These are phyloP conservation scores for Smallanthus sonchifolius DNA, from an alignment of 129 eudicot species.

Conservation along the genomic window DNA sequence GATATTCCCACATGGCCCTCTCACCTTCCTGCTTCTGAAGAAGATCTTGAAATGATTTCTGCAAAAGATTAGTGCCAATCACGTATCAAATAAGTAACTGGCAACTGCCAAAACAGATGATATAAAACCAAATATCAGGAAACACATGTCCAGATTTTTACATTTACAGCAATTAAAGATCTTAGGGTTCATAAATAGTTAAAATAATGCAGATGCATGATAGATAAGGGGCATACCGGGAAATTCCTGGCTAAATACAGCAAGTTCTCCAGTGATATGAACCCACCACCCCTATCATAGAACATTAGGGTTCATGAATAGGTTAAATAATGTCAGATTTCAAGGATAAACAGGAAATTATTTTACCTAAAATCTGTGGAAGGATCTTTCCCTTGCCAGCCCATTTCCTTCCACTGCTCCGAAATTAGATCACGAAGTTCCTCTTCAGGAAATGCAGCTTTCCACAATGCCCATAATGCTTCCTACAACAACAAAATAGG, in stretches of 20 bases:
- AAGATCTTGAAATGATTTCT: slow-evolving; percentile 96
- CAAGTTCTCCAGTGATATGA: slow-evolving; percentile 39
- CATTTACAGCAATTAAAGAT: neutral
- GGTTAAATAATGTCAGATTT: neutral
- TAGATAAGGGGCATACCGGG: slow-evolving; percentile 18
- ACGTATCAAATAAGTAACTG: neutral
- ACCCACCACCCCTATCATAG: slow-evolving; percentile 40
- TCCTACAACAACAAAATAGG: slow-evolving; percentile 41
- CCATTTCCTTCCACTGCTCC: slow-evolving; percentile 99
- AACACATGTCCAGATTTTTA: neutral
- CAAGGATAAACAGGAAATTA: neutral
- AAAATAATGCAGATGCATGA: neutral
- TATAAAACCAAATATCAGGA: neutral
- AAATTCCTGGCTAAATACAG: slow-evolving; percentile 35
- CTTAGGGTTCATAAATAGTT: no score
- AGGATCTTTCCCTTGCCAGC: slow-evolving; percentile 99
- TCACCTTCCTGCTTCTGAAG: slow-evolving; percentile 91
- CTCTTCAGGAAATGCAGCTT: slow-evolving; percentile 91
- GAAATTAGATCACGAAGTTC: slow-evolving; percentile 74
- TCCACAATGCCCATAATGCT: slow-evolving; percentile 85
- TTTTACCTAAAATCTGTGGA: slow-evolving; percentile 91
- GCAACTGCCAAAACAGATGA: neutral
- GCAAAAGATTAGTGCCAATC: slow-evolving; percentile 17
- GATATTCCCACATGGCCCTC: slow-evolving; percentile 95
- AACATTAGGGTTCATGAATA: slow-evolving; percentile 18